Conservation (phyloP, 768 basidiomycete species). For the Russula ochroleuca region DNA sequence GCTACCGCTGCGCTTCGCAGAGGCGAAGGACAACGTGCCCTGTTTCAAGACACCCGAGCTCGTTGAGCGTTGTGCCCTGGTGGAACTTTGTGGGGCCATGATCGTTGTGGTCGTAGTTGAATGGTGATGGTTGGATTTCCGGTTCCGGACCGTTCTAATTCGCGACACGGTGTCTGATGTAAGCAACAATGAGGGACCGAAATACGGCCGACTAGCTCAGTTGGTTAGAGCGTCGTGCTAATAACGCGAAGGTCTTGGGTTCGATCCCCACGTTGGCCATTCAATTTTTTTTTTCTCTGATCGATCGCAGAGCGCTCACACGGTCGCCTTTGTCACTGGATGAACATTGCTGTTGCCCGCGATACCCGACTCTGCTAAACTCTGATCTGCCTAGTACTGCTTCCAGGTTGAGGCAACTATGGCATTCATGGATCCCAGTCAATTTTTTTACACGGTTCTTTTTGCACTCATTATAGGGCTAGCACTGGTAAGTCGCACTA, state of each 20-base stretch:
- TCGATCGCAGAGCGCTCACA: background rate
- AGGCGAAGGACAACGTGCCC: conserved; percentile 25
- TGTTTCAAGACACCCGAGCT: conserved; percentile 18
- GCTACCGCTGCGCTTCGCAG: conserved; percentile 25
- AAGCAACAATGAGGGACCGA: background rate
- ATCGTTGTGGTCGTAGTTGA: background rate
- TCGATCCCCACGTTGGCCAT: conserved; percentile 33
- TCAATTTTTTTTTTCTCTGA: background rate
- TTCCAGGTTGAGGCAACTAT: conserved; percentile 1
- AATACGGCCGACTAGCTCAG: conserved; percentile 80
- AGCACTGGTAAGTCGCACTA: conserved; percentile 15
- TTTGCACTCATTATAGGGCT: conserved; percentile 8
- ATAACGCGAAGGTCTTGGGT: conserved; percentile 41
- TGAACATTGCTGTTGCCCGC: background rate
- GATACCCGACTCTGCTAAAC: background rate
- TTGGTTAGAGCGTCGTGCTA: conserved; percentile 92
- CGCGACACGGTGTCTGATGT: background rate
- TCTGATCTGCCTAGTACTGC: background rate
- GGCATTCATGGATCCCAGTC: conserved; percentile 14
- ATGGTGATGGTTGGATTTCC: background rate
- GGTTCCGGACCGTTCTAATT: background rate
- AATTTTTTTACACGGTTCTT: conserved; percentile 5
- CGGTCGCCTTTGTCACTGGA: background rate
- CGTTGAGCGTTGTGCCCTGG: conserved; percentile 5
- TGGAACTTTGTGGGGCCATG: conserved; percentile 24